Percentiles rank a stretch among this genome's conserved stretches.
phyloP scores from a whole-genome alignment of 768 basidiomycete genomes.

The Sarcodon sp. region DNA sequence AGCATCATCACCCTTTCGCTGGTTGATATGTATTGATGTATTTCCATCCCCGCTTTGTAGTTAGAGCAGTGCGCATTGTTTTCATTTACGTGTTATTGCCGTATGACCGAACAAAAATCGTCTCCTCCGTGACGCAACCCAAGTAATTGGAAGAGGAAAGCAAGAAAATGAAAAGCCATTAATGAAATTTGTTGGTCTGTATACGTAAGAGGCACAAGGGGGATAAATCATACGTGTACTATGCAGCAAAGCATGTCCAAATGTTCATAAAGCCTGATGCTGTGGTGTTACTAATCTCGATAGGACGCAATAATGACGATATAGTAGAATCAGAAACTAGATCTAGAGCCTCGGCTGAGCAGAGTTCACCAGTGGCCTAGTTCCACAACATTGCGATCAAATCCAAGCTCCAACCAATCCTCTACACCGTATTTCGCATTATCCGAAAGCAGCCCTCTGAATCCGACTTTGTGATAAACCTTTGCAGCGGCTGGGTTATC shows the following conservation, averaged over 20 bases:
- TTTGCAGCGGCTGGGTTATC: constrained; percentile 36
- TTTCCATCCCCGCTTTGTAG: no score
- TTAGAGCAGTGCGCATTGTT: no score
- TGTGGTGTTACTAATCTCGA: neutral
- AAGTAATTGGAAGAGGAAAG: no score
- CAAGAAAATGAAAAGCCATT: no score
- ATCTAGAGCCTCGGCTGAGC: neutral
- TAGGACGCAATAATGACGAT: neutral
- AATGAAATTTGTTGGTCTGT: no score
- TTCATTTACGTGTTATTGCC: no score
- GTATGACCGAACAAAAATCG: no score
- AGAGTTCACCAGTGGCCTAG: constrained; percentile 56
- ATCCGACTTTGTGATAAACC: constrained; percentile 58
- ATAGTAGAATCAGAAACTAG: neutral
- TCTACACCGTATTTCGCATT: constrained; percentile 27
- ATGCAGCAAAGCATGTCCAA: neutral
- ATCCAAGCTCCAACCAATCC: constrained; percentile 55
- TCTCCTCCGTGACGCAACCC: no score
- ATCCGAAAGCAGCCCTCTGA: constrained; percentile 32
- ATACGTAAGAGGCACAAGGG: neutral
- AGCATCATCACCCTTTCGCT: no score
- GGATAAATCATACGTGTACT: neutral
- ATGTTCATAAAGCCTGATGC: neutral
- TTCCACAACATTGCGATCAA: constrained; percentile 28
- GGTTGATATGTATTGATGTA: no score